These are phyloP conservation scores for Pezicula radicicola DNA, from an alignment of 2,329 filamentous ascomycete genomes.

Conservation along the genomic window DNA sequence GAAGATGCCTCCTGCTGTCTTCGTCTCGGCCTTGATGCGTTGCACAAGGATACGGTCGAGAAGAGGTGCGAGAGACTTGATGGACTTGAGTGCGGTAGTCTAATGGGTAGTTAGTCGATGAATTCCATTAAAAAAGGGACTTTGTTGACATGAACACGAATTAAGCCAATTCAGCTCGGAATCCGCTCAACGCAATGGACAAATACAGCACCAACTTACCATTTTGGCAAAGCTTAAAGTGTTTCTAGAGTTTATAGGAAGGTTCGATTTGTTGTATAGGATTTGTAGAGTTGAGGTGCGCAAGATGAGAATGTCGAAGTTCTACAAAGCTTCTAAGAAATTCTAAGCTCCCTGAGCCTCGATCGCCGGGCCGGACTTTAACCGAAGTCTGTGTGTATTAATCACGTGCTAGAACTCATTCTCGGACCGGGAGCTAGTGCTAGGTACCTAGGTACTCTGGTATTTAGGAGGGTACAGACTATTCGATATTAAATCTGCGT, in stretches of 20 bases:
- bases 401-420: too few relatives aligned
- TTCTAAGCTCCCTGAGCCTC: constrained; percentile 9
- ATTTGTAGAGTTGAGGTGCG: neutral
- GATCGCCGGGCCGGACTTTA: too few relatives aligned
- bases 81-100: constrained; percentile 81
- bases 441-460: too few relatives aligned
- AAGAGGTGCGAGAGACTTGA: constrained; percentile 91
- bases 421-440: too few relatives aligned
- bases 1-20: constrained; percentile 96
- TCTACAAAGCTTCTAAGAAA: constrained; percentile 19
- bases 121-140: neutral
- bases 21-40: constrained; percentile 94
- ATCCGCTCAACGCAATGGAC: neutral
- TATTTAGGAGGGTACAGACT: too few relatives aligned
- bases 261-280: neutral
- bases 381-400: too few relatives aligned
- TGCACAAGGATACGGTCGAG: constrained; percentile 98
- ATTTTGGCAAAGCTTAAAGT: too few relatives aligned
- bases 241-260: too few relatives aligned
- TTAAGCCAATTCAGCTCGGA: neutral
- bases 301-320: neutral
- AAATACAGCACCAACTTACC: too few relatives aligned
- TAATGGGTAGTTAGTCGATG: constrained; percentile 24
- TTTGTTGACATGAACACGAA: neutral
- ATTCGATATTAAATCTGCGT: too few relatives aligned